A percentile compares a stretch with the other conserved stretches of the same genome.
These are phyloP conservation scores for Scedosporium boydii DNA, from an alignment of 2,329 filamentous ascomycete species.

Conservation along the genomic window DNA sequence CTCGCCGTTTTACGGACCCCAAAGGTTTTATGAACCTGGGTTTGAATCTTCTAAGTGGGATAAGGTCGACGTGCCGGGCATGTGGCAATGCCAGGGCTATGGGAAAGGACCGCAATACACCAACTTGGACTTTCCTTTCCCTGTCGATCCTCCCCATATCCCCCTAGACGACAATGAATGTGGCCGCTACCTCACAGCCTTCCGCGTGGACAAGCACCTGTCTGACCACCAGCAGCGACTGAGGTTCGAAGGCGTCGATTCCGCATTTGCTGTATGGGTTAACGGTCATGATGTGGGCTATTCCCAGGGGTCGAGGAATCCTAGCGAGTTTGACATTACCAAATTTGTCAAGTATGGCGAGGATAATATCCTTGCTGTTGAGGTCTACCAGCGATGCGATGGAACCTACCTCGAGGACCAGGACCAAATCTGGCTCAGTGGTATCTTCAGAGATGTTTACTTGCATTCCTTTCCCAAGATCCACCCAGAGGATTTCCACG, in stretches of 20 bases:
- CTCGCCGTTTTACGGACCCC: conserved; percentile 35
- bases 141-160: conserved; percentile 55
- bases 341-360: conserved; percentile 30
- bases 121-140: conserved; percentile 58
- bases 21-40: conserved; percentile 24
- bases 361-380: conserved; percentile 51
- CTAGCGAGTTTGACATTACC: conserved; percentile 64
- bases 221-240: conserved; percentile 52
- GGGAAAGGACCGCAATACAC: conserved; percentile 59
- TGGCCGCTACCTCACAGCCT: conserved; percentile 52
- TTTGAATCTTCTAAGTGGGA: conserved; percentile 30
- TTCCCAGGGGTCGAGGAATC: conserved; percentile 62
- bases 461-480: conserved; percentile 50
- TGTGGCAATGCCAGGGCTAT: conserved; percentile 63
- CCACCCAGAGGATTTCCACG: conserved; percentile 45
- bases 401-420: conserved; percentile 65
- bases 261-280: conserved; percentile 61
- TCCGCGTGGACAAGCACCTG: conserved; percentile 38
- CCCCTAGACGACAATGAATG: conserved; percentile 55
- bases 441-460: conserved; percentile 62
- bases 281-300: conserved; percentile 62
- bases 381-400: conserved; percentile 64
- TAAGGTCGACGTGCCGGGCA: conserved; percentile 52
- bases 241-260: conserved; percentile 66
- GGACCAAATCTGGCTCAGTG: conserved; percentile 60